phyloP scores from a whole-genome alignment of 208 protist species.

The Trypanosoma boissoni region DNA sequence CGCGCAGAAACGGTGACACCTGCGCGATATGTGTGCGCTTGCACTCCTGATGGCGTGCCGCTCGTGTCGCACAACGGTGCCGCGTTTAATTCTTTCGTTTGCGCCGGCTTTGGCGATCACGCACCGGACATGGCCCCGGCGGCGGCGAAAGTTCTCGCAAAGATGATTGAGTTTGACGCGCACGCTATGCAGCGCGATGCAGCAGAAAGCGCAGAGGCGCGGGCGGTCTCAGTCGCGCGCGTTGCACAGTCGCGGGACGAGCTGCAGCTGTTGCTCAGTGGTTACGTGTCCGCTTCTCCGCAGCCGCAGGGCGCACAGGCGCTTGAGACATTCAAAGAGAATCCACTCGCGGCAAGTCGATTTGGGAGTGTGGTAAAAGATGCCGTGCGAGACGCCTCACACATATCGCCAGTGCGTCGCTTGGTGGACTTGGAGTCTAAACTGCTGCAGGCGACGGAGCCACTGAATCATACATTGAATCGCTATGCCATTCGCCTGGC shows the following conservation, averaged over 20 bases:
- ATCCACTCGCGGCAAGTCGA: constrained; percentile 63
- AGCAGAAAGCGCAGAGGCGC: constrained; percentile 21
- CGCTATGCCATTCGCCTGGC: constrained; percentile 37
- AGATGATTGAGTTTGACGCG: constrained; percentile 68
- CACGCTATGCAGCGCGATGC: constrained; percentile 49
- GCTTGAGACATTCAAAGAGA: constrained; percentile 32
- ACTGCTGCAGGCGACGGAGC: constrained; percentile 25
- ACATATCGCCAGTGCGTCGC: constrained; percentile 29
- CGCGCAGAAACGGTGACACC: neutral
- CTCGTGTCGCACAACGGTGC: constrained; percentile 68
- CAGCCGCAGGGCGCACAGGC: neutral
- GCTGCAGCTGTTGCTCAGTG: constrained; percentile 63
- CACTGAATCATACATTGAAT: constrained; percentile 28
- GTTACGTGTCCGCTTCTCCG: constrained; percentile 21
- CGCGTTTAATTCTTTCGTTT: constrained; percentile 83
- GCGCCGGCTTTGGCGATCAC: constrained; percentile 84
- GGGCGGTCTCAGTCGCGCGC: constrained; percentile 29
- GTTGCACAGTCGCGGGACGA: constrained; percentile 36
- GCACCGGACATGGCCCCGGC: constrained; percentile 73
- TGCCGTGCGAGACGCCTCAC: constrained; percentile 23
- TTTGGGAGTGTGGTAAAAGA: constrained; percentile 52
- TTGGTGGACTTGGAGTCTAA: constrained; percentile 32
- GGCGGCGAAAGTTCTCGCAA: constrained; percentile 65
- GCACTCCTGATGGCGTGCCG: constrained; percentile 81
- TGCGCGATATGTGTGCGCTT: constrained; percentile 60